Evolutionary conservation across 139 green algal species (phyloP), one percentile per base, ranked within the genome.

Genomic region (Nannochloris sp.): DNA sequence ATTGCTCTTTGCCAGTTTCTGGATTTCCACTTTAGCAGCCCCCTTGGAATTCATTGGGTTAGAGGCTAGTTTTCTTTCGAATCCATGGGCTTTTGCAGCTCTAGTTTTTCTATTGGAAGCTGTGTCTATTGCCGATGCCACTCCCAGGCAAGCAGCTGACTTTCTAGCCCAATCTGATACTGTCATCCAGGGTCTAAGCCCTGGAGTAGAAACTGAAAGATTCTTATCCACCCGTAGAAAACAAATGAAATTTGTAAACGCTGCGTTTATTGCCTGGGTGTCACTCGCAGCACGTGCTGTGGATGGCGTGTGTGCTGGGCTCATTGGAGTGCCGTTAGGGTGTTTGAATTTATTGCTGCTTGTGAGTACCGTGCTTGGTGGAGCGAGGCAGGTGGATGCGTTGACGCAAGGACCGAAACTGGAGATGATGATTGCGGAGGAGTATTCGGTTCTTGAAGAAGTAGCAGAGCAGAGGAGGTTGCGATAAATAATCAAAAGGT

Each of bases 1-100:
- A 27, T 57, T 78, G 32, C 48, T 78, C 30, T 78, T 78, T 62
- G 71, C 57, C 38, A 78, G 69, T 64, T 78, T 78, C 38, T 70
- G 57, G 57, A 36, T 58, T 35, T 44, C 36, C 3, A 29, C 68
- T 31, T 42, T 77, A 12, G 12, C 48, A 24, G 34, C 23, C 14
- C 56, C 64, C n/a, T 42, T 76, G 29, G 37, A n/a, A 30, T 67
- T 12, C 4, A 47, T 70, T n/a, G 63, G 44, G 23, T 47, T 46
- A 31, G n/a, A n/a, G n/a, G 23, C 57, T 25, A 33, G 34, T 14
- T 55, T 53, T 5, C 33, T 76, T 7, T 25, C 45, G n/a, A 46
- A 45, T 29, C 39, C 70, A 12, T 33, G 31, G 1, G 56, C 24
- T 13, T 77, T 67, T 67, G 70, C 70, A 5, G 24, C 14, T 19